Base-by-base conservation (phyloP, 345 rosid species). In the Conringia planisiliqua region DNA sequence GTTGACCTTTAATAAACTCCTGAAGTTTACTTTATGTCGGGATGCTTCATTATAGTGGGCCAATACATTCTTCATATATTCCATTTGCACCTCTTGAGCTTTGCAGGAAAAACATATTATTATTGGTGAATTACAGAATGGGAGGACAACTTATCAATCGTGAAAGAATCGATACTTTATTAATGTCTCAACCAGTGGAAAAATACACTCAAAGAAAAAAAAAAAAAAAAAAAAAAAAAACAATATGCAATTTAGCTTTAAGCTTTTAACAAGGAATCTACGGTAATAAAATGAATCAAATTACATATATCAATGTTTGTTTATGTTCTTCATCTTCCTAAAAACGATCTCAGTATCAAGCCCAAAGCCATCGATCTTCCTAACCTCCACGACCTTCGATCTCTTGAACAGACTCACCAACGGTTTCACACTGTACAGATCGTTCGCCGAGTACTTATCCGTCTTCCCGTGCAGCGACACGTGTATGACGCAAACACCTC, bases 361-460 rank as follows among this genome's bases (percentile, higher is more conserved):
- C 13, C 98, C 98, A 67, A 94, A 91, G 17, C 97, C 97, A 70
- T 94, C 98, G 61, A 94, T 86, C 72, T 77, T 85, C 80, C 95
- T 80, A 30, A 83, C 72, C 44, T 80, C 79, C 5, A 94, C 86
- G 52, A 94, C 32, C 70, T 91, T 80, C 4, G 96, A 94, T 43
- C 68, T 52, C 67, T 47, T 78, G 11, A 94, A 91, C 70, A 94
- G 11, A 64, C 73, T 62, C 66, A 87, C 78, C 86, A 94, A 72
- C 52, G 97, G 89, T 10, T 79, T 61, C 42, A 85, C 79, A 67
- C 90, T 88, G n/a, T 54, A 81, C 68, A 94, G 61, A 78, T 94
- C 97, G 32, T 94, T 94, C 0, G 96, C 97, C 70, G 98, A 94
- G 78, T 91, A 94, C 78, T 89, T 91, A 70, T 94, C 97, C 4